These are phyloP conservation scores for Calonectria henricotiae DNA, from an alignment of 2,329 filamentous ascomycete species.

Conservation along the genomic window DNA sequence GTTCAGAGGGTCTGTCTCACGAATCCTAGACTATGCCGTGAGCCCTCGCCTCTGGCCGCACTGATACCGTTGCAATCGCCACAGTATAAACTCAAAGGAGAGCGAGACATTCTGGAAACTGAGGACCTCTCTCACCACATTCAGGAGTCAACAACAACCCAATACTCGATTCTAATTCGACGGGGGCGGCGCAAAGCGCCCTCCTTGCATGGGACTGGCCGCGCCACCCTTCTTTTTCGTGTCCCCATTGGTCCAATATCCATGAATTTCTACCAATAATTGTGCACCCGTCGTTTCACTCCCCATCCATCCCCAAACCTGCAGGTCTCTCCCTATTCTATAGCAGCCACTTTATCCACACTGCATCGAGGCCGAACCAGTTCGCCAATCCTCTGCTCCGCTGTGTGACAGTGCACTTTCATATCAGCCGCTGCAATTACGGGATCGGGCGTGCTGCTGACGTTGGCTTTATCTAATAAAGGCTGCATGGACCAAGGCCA, in stretches of 20 bases:
- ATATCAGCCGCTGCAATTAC: conserved; percentile 40
- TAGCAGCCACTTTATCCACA: conserved; percentile 42
- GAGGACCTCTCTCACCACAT: conserved; percentile 25
- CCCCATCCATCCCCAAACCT: conserved; percentile 42
- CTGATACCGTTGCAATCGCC: conserved; percentile 29
- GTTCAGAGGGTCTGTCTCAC: conserved; percentile 31
- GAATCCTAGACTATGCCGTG: conserved; percentile 20
- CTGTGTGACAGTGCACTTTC: conserved; percentile 34
- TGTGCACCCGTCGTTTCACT: conserved; percentile 46
- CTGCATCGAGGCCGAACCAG: conserved; percentile 42
- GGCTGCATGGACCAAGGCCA: conserved; percentile 28
- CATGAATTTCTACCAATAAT: conserved; percentile 50
- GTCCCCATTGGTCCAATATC: conserved; percentile 45
- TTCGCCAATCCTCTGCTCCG: conserved; percentile 49
- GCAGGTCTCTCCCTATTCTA: conserved; percentile 47
- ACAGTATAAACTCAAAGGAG: conserved; percentile 25
- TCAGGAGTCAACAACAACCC: conserved; percentile 27
- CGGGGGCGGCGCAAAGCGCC: conserved; percentile 45
- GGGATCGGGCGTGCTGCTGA: conserved; percentile 40
- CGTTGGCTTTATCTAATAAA: conserved; percentile 45
- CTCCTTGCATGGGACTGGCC: conserved; percentile 39
- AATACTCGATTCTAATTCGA: conserved; percentile 46
- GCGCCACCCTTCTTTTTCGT: conserved; percentile 30
- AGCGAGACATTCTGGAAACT: conserved; percentile 44
- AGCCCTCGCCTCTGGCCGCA: conserved; percentile 5